These are phyloP conservation scores for Primulina eburnea DNA, from an alignment of 257 asterid species.

Conservation along the genomic window DNA sequence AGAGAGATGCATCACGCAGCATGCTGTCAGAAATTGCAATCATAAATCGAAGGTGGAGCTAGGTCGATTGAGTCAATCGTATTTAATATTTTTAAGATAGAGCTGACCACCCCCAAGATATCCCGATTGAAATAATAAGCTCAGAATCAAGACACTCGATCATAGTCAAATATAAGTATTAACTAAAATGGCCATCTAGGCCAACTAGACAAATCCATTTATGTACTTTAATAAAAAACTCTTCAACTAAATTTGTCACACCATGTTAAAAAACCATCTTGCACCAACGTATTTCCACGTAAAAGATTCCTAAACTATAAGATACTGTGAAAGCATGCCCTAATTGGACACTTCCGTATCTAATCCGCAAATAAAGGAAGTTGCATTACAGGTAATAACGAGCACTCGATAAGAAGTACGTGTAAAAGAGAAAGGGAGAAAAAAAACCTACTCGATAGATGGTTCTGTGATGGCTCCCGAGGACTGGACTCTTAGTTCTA, in stretches of 20 bases:
- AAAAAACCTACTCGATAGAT: background rate
- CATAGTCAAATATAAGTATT: background rate
- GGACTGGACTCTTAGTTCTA: conserved; percentile 33
- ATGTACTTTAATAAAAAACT: no score
- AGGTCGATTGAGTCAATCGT: background rate
- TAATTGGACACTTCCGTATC: background rate
- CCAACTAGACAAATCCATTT: background rate
- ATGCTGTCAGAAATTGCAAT: background rate
- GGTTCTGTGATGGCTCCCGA: conserved; percentile 43
- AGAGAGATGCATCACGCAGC: background rate
- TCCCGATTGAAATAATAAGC: background rate
- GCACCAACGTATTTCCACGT: no score
- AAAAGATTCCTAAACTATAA: no score
- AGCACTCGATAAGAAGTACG: background rate
- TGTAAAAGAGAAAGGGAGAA: background rate
- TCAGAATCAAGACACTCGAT: background rate
- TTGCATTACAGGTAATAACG: background rate
- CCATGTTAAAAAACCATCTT: no score
- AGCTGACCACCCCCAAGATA: background rate
- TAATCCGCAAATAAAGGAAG: background rate
- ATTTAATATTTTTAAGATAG: background rate
- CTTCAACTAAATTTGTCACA: no score
- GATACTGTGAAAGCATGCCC: background rate
- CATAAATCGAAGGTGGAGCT: background rate
- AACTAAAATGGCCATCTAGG: background rate